Conservation (phyloP, 2,329 filamentous ascomycete genomes). For the Xylariaceae sp. region DNA sequence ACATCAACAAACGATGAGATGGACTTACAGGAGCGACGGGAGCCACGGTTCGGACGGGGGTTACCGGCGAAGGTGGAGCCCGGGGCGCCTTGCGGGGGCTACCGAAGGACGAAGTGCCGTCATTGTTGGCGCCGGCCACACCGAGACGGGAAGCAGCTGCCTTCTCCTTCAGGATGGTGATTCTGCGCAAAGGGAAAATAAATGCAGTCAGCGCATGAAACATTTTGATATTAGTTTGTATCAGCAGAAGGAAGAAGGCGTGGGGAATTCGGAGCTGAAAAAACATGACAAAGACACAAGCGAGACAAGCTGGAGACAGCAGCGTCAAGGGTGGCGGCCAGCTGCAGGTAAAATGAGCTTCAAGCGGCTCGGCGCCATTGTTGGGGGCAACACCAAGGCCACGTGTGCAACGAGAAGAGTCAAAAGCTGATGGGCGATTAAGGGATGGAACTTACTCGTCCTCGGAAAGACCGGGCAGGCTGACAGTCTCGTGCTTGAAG, state of each 20-base stretch:
- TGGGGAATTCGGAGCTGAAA: background rate
- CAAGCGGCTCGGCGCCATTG: too few relatives aligned
- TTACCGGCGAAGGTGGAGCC: constrained; percentile 31
- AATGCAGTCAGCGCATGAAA: constrained; percentile 9
- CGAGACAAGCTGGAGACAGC: constrained; percentile 13
- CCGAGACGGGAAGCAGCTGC: constrained; percentile 57
- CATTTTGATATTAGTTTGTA: background rate
- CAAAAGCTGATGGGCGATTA: background rate
- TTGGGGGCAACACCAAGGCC: background rate
- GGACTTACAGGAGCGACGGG: constrained; percentile 33
- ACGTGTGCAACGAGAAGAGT: background rate
- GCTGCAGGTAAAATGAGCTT: too few relatives aligned
- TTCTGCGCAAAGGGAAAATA: constrained; percentile 43
- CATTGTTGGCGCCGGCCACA: constrained; percentile 45
- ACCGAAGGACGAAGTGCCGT: constrained; percentile 28
- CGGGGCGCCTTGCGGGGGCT: constrained; percentile 36
- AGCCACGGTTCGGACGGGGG: constrained; percentile 28
- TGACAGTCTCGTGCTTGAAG: constrained; percentile 60
- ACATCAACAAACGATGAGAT: background rate
- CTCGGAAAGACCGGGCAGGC: constrained; percentile 61
- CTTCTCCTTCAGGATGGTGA: constrained; percentile 59
- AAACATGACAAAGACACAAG: constrained; percentile 13
- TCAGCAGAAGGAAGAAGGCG: background rate
- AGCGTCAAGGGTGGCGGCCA: constrained; percentile 12
- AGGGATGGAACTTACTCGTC: constrained; percentile 58